Evolutionary conservation across 2,329 filamentous ascomycete species (phyloP).

Genomic region (Penicillium frequentans): DNA sequence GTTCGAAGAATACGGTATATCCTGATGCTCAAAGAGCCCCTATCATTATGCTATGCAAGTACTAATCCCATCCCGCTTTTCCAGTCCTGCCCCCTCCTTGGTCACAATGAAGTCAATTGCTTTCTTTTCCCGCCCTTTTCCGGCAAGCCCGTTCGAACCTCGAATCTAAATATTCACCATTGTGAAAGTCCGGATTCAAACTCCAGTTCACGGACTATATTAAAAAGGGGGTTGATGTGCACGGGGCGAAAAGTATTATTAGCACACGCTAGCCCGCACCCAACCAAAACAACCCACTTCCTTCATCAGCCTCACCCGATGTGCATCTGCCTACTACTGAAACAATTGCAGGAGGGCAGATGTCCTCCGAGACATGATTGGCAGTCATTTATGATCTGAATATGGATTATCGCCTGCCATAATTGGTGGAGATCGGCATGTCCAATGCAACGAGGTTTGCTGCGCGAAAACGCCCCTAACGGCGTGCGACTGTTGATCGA

Average conservation of each 20-base stretch:
- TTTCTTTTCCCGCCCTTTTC: not conserved
- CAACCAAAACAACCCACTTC: not conserved
- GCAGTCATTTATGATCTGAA: not conserved
- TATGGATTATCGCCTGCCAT: not conserved
- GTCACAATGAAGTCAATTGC: not conserved
- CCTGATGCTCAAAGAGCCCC: no score
- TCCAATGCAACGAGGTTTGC: not conserved
- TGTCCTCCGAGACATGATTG: not conserved
- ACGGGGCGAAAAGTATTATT: not conserved
- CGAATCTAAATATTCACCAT: not conserved
- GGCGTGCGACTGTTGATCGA: not conserved
- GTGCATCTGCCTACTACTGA: not conserved
- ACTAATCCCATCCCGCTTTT: no score
- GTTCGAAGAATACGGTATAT: no score
- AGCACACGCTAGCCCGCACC: not conserved
- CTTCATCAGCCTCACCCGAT: not conserved
- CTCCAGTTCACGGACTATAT: not conserved
- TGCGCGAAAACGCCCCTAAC: not conserved
- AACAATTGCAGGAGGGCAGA: not conserved
- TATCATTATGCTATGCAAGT: no score
- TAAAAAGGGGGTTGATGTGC: not conserved
- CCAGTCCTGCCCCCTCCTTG: no score
- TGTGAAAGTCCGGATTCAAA: not conserved
- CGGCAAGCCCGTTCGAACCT: not conserved
- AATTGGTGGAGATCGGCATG: not conserved